Percentiles rank a stretch among this genome's conserved stretches.
Evolutionary conservation across 2,329 filamentous ascomycete genomes (phyloP).

Genomic region (Ciborinia camelliae): DNA sequence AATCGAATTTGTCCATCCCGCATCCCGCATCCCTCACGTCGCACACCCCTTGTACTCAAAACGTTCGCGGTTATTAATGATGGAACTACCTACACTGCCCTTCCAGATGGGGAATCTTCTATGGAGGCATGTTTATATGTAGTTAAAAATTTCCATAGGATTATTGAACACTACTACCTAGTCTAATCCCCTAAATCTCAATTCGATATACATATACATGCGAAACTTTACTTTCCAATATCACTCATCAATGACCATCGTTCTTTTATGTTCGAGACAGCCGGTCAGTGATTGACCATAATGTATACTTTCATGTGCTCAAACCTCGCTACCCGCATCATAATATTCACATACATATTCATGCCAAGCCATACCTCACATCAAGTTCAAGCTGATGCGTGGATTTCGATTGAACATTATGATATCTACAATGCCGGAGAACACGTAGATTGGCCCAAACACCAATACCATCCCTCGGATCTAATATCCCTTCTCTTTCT

Average conservation of each 20-base stretch:
- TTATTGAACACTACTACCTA: neutral
- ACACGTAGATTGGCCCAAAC: slow-evolving; percentile 9
- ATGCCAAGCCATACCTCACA: neutral
- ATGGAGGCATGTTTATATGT: neutral
- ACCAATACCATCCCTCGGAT: slow-evolving; percentile 9
- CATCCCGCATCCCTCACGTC: too few relatives aligned
- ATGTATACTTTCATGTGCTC: neutral
- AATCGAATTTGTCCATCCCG: neutral
- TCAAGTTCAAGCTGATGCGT: slow-evolving; percentile 1
- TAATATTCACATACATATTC: neutral
- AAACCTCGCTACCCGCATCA: neutral
- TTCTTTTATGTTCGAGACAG: slow-evolving; percentile 1
- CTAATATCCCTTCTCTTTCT: slow-evolving; percentile 9
- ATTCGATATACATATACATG: slow-evolving; percentile 4
- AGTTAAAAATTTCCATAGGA: neutral
- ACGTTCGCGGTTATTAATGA: neutral
- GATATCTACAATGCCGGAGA: slow-evolving; percentile 10
- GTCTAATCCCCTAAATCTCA: neutral
- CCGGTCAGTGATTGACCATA: neutral
- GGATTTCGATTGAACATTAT: slow-evolving; percentile 6
- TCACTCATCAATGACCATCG: too few relatives aligned
- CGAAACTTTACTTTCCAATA: slow-evolving; percentile 14
- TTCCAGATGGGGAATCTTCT: neutral
- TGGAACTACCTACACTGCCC: neutral
- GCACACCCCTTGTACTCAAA: neutral